Conservation (phyloP, 805 yeast genomes). For the Yarrowia porcina region DNA sequence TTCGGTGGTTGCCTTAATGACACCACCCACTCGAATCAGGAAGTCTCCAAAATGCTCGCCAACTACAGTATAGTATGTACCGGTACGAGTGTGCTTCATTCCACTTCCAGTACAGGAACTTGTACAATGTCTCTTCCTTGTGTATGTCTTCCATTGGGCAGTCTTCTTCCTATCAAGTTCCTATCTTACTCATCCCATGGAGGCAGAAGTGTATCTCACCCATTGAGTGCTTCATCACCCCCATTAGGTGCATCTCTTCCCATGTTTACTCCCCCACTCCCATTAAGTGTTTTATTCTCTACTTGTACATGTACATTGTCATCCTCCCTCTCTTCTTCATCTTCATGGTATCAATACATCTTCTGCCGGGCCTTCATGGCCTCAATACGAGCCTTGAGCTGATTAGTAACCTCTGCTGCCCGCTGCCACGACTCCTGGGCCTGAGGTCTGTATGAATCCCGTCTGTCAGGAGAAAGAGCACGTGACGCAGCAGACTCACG, state of each 20-base stretch:
- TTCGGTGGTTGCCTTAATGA: slow-evolving; percentile 81
- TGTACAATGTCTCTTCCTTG: too few relatives aligned
- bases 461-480: slow-evolving; percentile 7
- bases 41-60: slow-evolving; percentile 97
- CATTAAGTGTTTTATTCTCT: background rate
- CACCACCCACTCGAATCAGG: slow-evolving; percentile 79
- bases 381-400: slow-evolving; percentile 80
- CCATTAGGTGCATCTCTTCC: too few relatives aligned
- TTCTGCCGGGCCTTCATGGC: slow-evolving; percentile 65
- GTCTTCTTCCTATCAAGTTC: too few relatives aligned
- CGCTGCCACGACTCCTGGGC: slow-evolving; percentile 56
- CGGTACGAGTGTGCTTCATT: too few relatives aligned
- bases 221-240: too few relatives aligned
- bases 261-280: too few relatives aligned
- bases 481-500: background rate
- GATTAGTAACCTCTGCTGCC: slow-evolving; percentile 86
- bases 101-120: too few relatives aligned
- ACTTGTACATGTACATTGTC: background rate
- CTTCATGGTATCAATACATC: background rate
- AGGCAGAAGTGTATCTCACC: too few relatives aligned
- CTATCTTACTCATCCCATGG: too few relatives aligned
- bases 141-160: too few relatives aligned
- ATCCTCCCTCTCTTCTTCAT: background rate
- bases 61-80: too few relatives aligned
- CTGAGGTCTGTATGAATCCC: slow-evolving; percentile 19